These are phyloP conservation scores for Canavalia gladiata DNA, from an alignment of 306 rosid genomes.

Conservation along the genomic window DNA sequence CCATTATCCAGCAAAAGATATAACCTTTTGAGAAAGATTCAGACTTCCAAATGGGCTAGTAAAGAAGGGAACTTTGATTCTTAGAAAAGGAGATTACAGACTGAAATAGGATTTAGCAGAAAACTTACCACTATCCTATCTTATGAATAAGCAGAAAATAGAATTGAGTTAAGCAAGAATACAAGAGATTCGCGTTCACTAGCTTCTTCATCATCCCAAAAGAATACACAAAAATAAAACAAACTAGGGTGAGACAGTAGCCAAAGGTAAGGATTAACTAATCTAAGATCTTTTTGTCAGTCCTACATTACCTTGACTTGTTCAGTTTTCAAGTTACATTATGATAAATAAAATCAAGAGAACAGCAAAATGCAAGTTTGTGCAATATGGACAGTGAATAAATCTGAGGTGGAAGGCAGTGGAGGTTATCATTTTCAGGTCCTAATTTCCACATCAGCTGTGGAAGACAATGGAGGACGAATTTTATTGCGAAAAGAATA, in stretches of 20 bases:
- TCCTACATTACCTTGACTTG: background rate
- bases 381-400: background rate
- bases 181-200: slow-evolving; percentile 13
- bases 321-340: background rate
- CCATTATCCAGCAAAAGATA: background rate
- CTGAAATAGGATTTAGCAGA: background rate
- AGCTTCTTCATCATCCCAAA: background rate
- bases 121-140: background rate
- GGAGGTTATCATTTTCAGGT: background rate
- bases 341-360: slow-evolving; percentile 5
- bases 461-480: slow-evolving; percentile 13
- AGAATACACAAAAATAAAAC: background rate
- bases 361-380: background rate
- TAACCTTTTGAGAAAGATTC: background rate
- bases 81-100: background rate
- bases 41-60: background rate
- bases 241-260: background rate
- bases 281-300: background rate
- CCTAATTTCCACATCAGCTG: slow-evolving; percentile 23
- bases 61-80: background rate
- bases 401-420: background rate
- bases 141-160: slow-evolving; percentile 1
- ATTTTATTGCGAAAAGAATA: slow-evolving; percentile 5
- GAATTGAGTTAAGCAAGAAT: background rate
- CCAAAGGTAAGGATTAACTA: background rate